Evolutionary conservation across 2,329 filamentous ascomycete genomes (phyloP).

Genomic region (Pseudogymnoascus sp.): DNA sequence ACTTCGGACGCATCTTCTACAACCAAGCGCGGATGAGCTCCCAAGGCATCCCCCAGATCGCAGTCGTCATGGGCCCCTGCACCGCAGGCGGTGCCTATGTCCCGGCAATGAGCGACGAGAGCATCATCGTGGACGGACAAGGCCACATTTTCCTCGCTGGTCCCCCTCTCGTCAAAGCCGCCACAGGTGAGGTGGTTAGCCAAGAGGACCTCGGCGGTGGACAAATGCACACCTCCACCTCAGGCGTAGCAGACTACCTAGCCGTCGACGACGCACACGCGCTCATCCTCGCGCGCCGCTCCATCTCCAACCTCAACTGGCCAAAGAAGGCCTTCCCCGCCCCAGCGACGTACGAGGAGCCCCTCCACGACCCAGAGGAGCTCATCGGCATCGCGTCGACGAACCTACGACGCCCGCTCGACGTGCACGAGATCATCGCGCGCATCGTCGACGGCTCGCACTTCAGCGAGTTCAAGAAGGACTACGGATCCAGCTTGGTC

Average conservation of each 20-base stretch:
- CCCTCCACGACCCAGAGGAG: constrained; percentile 71
- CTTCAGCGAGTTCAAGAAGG: constrained; percentile 90
- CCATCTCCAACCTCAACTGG: constrained; percentile 85
- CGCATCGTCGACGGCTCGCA: constrained; percentile 84
- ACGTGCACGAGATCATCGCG: constrained; percentile 84
- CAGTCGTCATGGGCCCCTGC: constrained; percentile 95
- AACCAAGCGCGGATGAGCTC: constrained; percentile 94
- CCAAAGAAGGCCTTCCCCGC: constrained; percentile 43
- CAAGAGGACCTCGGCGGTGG: constrained; percentile 89
- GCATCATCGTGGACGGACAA: constrained; percentile 90
- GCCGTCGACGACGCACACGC: constrained; percentile 93
- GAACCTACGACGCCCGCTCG: constrained; percentile 78
- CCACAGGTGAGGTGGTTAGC: constrained; percentile 85
- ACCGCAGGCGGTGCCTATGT: constrained; percentile 95
- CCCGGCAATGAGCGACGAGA: constrained; percentile 94
- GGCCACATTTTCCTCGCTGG: constrained; percentile 97
- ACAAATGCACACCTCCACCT: constrained; percentile 80
- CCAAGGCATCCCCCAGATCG: constrained; percentile 82
- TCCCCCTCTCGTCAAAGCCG: constrained; percentile 89
- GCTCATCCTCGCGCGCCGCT: constrained; percentile 74
- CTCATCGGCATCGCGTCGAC: constrained; percentile 83
- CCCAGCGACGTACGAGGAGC: constrained; percentile 57
- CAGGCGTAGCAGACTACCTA: constrained; percentile 90
- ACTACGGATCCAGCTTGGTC: constrained; percentile 82
- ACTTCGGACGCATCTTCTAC: constrained; percentile 94